These are phyloP conservation scores for Sporisorium sorghi DNA, from an alignment of 1,284 basidiomycete species.

Conservation along the genomic window DNA sequence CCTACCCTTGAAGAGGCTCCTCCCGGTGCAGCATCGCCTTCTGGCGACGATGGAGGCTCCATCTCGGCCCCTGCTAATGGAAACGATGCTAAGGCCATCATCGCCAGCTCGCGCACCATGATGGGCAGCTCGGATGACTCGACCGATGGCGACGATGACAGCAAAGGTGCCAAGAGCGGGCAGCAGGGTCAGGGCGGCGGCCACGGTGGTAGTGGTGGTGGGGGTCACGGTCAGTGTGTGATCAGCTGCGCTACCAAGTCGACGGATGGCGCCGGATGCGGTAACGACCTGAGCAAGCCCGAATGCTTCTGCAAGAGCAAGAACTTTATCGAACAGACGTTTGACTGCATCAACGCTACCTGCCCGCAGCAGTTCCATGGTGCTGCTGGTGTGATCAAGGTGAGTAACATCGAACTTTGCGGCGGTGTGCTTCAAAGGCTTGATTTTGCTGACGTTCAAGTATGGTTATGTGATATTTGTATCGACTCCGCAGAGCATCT, in stretches of 20 bases:
- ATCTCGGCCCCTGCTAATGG: constrained; percentile 33
- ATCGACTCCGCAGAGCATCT: constrained; percentile 42
- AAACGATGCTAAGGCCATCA: constrained; percentile 23
- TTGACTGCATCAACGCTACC: constrained; percentile 48
- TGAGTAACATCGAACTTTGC: too few species aligned
- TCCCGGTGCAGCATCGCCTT: not conserved
- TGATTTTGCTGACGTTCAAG: too few species aligned
- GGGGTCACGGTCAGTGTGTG: constrained; percentile 39
- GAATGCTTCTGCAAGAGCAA: constrained; percentile 44
- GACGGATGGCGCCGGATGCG: constrained; percentile 32
- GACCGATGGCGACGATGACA: constrained; percentile 23
- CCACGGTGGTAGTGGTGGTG: not conserved
- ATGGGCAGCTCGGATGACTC: constrained; percentile 31
- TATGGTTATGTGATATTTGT: too few species aligned
- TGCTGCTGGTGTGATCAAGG: constrained; percentile 45
- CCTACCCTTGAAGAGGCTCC: constrained; percentile 3
- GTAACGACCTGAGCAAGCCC: constrained; percentile 40
- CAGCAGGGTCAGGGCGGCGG: not conserved
- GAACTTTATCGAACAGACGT: constrained; percentile 35
- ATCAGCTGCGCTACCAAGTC: constrained; percentile 32
- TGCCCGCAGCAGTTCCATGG: constrained; percentile 48
- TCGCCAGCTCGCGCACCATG: constrained; percentile 9
- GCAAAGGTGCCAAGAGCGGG: not conserved
- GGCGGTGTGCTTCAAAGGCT: too few species aligned
- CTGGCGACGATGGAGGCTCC: constrained; percentile 15